A percentile compares a stretch with the other conserved stretches of the same genome.
Evolutionary conservation across 495 filamentous ascomycete species (phyloP).

Genomic region (Lasiosphaeria hispida): DNA sequence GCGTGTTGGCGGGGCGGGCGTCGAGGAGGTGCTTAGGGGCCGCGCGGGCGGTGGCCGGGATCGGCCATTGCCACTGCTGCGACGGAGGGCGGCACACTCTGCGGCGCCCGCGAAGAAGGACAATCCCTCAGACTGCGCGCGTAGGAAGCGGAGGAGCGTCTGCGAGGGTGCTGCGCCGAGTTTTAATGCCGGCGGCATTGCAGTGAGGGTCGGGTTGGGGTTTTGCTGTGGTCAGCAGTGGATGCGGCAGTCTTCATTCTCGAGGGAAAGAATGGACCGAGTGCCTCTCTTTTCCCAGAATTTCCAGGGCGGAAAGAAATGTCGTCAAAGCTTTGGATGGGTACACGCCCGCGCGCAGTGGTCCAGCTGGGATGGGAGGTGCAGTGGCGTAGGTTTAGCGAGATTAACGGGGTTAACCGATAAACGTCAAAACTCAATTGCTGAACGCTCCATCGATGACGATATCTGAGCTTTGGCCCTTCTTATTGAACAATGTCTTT

Average conservation of each 20-base stretch:
- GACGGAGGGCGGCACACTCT: constrained; percentile 15
- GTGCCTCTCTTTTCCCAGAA: neutral
- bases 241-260: neutral
- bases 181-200: constrained; percentile 38
- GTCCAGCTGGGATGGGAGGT: neutral
- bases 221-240: neutral
- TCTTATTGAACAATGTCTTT: too few species aligned
- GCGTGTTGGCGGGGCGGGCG: constrained; percentile 24
- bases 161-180: constrained; percentile 55
- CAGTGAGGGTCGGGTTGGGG: constrained; percentile 12
- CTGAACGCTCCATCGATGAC: too few species aligned
- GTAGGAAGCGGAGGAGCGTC: constrained; percentile 60
- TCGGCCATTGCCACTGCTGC: constrained; percentile 25
- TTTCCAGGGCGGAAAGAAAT: neutral
- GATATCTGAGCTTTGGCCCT: too few species aligned
- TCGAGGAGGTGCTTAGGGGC: constrained; percentile 6
- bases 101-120: constrained; percentile 40
- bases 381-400: neutral
- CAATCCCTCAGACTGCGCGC: constrained; percentile 56
- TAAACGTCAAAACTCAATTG: too few species aligned
- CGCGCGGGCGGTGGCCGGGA: constrained; percentile 10
- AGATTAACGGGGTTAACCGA: too few species aligned
- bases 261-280: neutral
- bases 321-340: constrained; percentile 13
- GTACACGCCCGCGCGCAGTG: constrained; percentile 9